Evolutionary conservation across 805 yeast species (phyloP).

Genomic region (Lachancea waltii): DNA sequence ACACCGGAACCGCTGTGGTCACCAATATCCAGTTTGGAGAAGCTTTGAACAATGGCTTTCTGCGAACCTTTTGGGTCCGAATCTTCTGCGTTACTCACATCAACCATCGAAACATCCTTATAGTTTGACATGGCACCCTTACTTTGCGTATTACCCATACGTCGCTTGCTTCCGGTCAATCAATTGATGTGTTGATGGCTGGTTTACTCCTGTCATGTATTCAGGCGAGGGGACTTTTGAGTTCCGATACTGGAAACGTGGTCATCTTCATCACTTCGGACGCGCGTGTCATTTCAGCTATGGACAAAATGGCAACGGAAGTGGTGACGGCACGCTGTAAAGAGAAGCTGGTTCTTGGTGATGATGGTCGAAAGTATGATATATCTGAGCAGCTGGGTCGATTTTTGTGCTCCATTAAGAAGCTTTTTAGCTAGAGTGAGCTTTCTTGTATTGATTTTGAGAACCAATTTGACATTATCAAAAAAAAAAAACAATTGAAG

Average conservation of each 20-base stretch:
- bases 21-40: constrained; percentile 33
- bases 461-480: too few species aligned
- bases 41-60: constrained; percentile 22
- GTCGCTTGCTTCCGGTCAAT: background rate
- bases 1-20: constrained; percentile 24
- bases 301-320: background rate
- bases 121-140: constrained; percentile 15
- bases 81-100: constrained; percentile 22
- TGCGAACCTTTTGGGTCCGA: constrained; percentile 8
- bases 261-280: background rate
- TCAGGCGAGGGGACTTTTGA: background rate
- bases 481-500: too few species aligned
- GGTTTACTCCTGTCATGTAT: too few species aligned
- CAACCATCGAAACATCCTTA: constrained; percentile 26
- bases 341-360: background rate
- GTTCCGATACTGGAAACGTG: background rate
- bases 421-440: too few species aligned
- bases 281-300: background rate
- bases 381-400: too few species aligned
- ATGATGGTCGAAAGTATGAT: too few species aligned
- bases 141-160: constrained; percentile 13
- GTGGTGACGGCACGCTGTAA: background rate
- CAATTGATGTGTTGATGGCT: too few species aligned
- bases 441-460: too few species aligned
- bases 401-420: too few species aligned